Conservation (phyloP, 139 green algal genomes). For the Tetraselmis striata region DNA sequence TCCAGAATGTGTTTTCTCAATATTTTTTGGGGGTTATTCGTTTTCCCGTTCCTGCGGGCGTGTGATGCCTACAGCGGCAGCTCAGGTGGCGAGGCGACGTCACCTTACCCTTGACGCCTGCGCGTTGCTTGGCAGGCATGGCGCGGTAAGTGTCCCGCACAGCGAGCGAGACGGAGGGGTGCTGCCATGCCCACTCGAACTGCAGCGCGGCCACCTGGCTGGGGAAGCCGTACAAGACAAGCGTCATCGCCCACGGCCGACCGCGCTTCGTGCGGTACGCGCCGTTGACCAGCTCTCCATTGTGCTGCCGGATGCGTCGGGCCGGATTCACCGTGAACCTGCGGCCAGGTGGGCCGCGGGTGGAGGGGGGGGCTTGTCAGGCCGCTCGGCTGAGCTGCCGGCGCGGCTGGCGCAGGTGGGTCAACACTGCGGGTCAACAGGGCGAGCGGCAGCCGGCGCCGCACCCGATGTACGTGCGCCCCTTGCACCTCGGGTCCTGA, state of each 20-base stretch:
- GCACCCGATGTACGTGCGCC: slow-evolving; percentile 11
- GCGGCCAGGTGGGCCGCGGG: not conserved
- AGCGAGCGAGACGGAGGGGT: slow-evolving; percentile 58
- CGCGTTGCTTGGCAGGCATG: slow-evolving; percentile 30
- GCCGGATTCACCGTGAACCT: slow-evolving; percentile 87
- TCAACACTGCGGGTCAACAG: not conserved
- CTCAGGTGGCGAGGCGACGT: not conserved
- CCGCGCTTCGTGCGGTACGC: slow-evolving; percentile 63
- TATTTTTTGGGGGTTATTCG: too few relatives aligned
- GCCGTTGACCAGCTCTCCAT: slow-evolving; percentile 72
- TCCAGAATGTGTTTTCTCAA: too few relatives aligned
- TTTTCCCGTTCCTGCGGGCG: not conserved
- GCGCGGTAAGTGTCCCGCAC: slow-evolving; percentile 28
- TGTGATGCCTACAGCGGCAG: not conserved
- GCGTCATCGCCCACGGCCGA: slow-evolving; percentile 88
- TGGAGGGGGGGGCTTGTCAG: not conserved
- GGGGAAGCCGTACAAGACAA: slow-evolving; percentile 85
- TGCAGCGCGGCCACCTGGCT: slow-evolving; percentile 77
- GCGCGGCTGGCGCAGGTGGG: not conserved
- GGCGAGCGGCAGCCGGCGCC: not conserved
- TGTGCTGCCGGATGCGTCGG: slow-evolving; percentile 85
- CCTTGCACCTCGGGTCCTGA: slow-evolving; percentile 20
- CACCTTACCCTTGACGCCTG: slow-evolving; percentile 68
- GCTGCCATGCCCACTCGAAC: slow-evolving; percentile 97
- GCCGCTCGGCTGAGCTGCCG: not conserved